A percentile compares a stretch with the other conserved stretches of the same genome.
phyloP scores from a whole-genome alignment of 345 rosid genomes.

The Sisymbrium altissimum region DNA sequence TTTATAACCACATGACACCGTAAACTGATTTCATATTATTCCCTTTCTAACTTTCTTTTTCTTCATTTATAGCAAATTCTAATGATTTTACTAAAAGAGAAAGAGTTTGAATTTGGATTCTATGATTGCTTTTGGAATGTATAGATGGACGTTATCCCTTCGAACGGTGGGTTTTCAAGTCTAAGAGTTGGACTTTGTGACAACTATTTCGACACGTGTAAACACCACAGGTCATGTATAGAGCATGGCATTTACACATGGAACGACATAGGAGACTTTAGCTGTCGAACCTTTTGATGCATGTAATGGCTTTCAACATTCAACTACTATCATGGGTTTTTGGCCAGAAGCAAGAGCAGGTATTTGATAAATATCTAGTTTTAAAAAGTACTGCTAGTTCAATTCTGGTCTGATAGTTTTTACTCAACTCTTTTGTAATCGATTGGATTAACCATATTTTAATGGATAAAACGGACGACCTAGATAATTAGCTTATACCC shows the following conservation, averaged over 20 bases:
- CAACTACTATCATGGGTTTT: background rate
- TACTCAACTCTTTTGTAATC: background rate
- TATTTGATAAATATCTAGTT: background rate
- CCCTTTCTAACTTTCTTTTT: background rate
- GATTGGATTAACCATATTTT: background rate
- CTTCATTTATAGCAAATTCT: background rate
- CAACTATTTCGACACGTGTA: conserved; percentile 16
- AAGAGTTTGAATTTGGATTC: conserved; percentile 17
- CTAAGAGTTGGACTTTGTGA: conserved; percentile 6
- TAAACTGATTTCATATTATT: background rate
- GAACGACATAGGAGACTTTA: conserved; percentile 12
- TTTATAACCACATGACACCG: background rate
- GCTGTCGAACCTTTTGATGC: conserved; percentile 6
- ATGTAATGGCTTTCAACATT: background rate
- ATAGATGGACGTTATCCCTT: conserved; percentile 20
- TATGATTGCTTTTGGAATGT: conserved; percentile 26
- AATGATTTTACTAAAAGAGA: background rate
- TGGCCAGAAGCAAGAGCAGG: background rate
- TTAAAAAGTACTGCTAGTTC: background rate
- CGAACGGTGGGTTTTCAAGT: conserved; percentile 14
- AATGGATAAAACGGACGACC: no score
- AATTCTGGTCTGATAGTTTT: background rate
- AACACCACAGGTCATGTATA: background rate
- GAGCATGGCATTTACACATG: conserved; percentile 30
- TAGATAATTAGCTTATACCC: no score